Base-by-base conservation (phyloP, 768 basidiomycete genomes). In the Lactifluus hygrophoroides region DNA sequence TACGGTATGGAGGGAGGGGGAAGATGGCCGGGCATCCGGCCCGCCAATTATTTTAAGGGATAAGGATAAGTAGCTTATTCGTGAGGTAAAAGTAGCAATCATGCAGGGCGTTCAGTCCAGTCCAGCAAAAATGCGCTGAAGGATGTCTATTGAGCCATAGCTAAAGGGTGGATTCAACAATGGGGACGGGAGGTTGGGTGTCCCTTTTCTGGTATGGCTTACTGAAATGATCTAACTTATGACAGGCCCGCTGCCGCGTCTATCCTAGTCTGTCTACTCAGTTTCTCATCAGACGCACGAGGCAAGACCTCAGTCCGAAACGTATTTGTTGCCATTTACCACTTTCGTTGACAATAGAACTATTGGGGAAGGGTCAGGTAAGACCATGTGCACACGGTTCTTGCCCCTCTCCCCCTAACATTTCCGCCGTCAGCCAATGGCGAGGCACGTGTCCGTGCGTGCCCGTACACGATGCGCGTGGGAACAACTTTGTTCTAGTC, bases 201-300 rank as follows among this genome's bases (percentile, higher is more conserved):
- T 34, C 38, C 58, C 53, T 38, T 23, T 59, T 59, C 30, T 42
- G 58, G 58, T 38, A 59, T 54, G 52, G 58, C 19, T 48, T 16
- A 30, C 51, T 14, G 25, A 25, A 25, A 23, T 16, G 40, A 42
- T 46, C 40, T 28, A 34, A 32, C 5, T 32, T 5, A 32, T 32
- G 32, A 5, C 10, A 38, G 27, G 37, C 19, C 19, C 11, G 25
- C 45, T 21, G 55, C 59, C 34, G 30, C 28, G n/a, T n/a, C n/a
- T 16, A 30, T 47, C 56, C 56, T 21, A 54, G 42, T 43, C 37
- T 32, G 55, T 43, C 42, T 5, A 27, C 23, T 56, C 40, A 28
- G 23, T 35, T 56, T 57, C 48, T 43, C 40, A 57, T 57, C 56
- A 57, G 56, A 57, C 35, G 30, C 56, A 49, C 58, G 46, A 48